A percentile compares a stretch with the other conserved stretches of the same genome.
These are phyloP conservation scores for Lachancea quebecensis DNA, from an alignment of 805 yeast genomes.

Conservation along the genomic window DNA sequence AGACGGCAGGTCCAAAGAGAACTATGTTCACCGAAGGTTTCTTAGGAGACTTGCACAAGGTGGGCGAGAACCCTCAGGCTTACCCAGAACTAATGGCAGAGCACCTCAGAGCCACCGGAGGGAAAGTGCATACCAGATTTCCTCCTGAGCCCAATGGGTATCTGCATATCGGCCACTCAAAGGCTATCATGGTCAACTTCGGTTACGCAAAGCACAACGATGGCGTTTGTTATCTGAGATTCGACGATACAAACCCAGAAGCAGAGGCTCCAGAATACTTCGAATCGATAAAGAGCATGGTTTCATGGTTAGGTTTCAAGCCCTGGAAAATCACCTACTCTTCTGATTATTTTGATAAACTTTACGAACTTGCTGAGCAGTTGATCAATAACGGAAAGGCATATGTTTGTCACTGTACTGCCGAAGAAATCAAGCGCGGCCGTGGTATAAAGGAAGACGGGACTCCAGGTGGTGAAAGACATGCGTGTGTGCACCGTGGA, in stretches of 20 bases:
- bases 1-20: conserved; percentile 33
- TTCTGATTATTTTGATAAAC: conserved; percentile 85
- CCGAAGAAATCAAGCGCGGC: conserved; percentile 82
- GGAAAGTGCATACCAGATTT: conserved; percentile 85
- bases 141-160: conserved; percentile 99
- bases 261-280: conserved; percentile 94
- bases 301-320: conserved; percentile 86
- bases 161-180: conserved; percentile 96
- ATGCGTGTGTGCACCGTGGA: conserved; percentile 70
- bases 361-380: conserved; percentile 83
- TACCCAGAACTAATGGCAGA: conserved; percentile 76
- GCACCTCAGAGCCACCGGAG: conserved; percentile 72
- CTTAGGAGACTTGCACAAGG: conserved; percentile 87
- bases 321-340: conserved; percentile 97
- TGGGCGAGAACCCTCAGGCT: conserved; percentile 91
- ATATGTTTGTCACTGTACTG: conserved; percentile 88
- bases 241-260: conserved; percentile 97
- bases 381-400: conserved; percentile 67
- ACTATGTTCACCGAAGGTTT: conserved; percentile 95
- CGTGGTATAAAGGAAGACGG: conserved; percentile 93
- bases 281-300: conserved; percentile 74
- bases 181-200: conserved; percentile 95
- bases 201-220: conserved; percentile 87
- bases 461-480: conserved; percentile 87
- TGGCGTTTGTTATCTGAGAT: conserved; percentile 88